A percentile compares a stretch with the other conserved stretches of the same genome.
phyloP scores from a whole-genome alignment of 768 basidiomycete species.

The Gloeophyllum trabeum region DNA sequence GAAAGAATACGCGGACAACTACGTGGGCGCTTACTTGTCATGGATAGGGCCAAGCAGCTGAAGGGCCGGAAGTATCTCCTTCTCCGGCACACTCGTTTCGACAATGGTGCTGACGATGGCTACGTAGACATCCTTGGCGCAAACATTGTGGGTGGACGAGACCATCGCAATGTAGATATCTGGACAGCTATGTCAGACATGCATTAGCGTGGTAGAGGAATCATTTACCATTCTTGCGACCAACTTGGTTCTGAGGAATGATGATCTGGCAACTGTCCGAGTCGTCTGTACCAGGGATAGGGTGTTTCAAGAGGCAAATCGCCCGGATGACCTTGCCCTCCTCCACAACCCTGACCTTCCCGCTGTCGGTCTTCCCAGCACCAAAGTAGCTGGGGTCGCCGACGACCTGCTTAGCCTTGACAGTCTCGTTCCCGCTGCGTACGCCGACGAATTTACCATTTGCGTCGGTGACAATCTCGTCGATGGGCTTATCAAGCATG shows the following conservation, averaged over 20 bases:
- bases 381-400: constrained; percentile 98
- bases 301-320: constrained; percentile 96
- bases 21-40: constrained; percentile 65
- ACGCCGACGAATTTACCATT: constrained; percentile 92
- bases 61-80: constrained; percentile 87
- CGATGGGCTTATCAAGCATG: constrained; percentile 96
- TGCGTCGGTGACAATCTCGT: constrained; percentile 77
- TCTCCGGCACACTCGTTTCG: constrained; percentile 86
- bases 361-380: constrained; percentile 44
- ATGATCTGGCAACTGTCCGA: constrained; percentile 94
- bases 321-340: constrained; percentile 92
- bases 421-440: constrained; percentile 79
- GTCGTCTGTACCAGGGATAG: constrained; percentile 95
- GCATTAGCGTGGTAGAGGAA: background rate
- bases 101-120: constrained; percentile 98
- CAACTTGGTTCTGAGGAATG: constrained; percentile 97
- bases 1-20: background rate
- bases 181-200: constrained; percentile 18
- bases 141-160: constrained; percentile 94
- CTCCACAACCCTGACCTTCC: constrained; percentile 83
- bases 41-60: constrained; percentile 85
- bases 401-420: constrained; percentile 95
- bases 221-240: constrained; percentile 74
- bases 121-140: constrained; percentile 89
- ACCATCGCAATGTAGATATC: constrained; percentile 99